Conservation (phyloP, 2,329 filamentous ascomycete species). For the Pseudocercospora cruenta region DNA sequence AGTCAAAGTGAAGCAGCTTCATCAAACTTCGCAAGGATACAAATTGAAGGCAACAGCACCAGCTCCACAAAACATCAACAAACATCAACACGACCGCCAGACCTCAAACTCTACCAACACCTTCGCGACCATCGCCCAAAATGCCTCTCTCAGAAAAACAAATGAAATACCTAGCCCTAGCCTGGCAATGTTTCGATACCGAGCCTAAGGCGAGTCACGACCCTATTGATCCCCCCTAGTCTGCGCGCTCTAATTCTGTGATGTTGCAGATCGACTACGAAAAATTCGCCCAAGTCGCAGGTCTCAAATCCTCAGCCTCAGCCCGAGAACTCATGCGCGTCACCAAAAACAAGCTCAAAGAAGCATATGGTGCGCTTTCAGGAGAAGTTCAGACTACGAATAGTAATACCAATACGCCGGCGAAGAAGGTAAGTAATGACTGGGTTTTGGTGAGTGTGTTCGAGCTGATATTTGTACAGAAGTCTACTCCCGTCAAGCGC, state of each 20-base stretch:
- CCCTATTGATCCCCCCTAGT: not conserved
- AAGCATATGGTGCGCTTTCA: slow-evolving; percentile 31
- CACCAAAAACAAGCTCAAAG: slow-evolving; percentile 40
- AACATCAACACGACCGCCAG: not conserved
- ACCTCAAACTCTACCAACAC: not conserved
- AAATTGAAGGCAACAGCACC: not conserved
- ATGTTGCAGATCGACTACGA: slow-evolving; percentile 41
- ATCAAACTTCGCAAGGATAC: not conserved
- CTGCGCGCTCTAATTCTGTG: not conserved
- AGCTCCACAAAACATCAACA: not conserved
- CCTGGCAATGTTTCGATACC: slow-evolving; percentile 39
- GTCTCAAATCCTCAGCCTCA: slow-evolving; percentile 31
- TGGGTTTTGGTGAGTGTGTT: not conserved
- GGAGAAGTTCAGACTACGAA: slow-evolving; percentile 8
- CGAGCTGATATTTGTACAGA: not conserved
- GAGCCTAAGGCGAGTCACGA: slow-evolving; percentile 34
- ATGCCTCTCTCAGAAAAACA: slow-evolving; percentile 36
- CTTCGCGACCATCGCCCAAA: slow-evolving; percentile 1
- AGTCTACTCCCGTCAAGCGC: slow-evolving; percentile 6
- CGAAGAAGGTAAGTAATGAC: not conserved
- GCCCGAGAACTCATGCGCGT: slow-evolving; percentile 41
- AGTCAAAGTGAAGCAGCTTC: not conserved
- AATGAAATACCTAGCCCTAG: slow-evolving; percentile 36
- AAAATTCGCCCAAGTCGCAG: slow-evolving; percentile 36
- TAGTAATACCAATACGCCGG: not conserved